phyloP scores from a whole-genome alignment of 2,329 filamentous ascomycete genomes.

The Achaetomium macrosporum region DNA sequence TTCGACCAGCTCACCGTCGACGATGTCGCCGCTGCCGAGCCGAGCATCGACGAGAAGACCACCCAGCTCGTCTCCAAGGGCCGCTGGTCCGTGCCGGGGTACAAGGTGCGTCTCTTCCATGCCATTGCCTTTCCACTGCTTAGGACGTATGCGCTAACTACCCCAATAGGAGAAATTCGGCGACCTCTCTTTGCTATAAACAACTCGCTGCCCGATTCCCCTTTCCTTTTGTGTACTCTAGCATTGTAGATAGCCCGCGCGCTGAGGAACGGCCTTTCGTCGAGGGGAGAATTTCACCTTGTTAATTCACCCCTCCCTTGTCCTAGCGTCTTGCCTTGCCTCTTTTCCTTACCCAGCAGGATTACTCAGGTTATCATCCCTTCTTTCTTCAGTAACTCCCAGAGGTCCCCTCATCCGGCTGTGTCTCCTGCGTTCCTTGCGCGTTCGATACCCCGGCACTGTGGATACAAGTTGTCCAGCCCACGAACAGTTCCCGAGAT shows the following conservation, averaged over 20 bases:
- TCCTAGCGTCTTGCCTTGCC: background rate
- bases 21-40: slow-evolving; percentile 87
- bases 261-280: slow-evolving; percentile 16
- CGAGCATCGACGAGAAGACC: slow-evolving; percentile 97
- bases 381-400: no score
- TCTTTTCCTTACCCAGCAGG: background rate
- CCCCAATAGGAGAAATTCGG: slow-evolving; percentile 87
- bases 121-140: background rate
- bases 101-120: slow-evolving; percentile 71
- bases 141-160: slow-evolving; percentile 39
- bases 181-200: slow-evolving; percentile 90
- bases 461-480: no score
- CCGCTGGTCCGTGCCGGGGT: slow-evolving; percentile 95
- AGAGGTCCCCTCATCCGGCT: no score
- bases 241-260: slow-evolving; percentile 57
- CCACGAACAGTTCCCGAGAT: no score
- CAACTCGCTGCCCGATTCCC: slow-evolving; percentile 27
- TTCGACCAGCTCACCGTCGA: slow-evolving; percentile 98
- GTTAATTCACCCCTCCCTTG: slow-evolving; percentile 8
- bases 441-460: no score
- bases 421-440: no score
- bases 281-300: slow-evolving; percentile 17
- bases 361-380: no score
- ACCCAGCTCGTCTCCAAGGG: slow-evolving; percentile 92
- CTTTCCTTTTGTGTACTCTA: slow-evolving; percentile 59